These are phyloP conservation scores for Mucor indicus DNA, from an alignment of 371 early-diverging fungal species.

Conservation along the genomic window DNA sequence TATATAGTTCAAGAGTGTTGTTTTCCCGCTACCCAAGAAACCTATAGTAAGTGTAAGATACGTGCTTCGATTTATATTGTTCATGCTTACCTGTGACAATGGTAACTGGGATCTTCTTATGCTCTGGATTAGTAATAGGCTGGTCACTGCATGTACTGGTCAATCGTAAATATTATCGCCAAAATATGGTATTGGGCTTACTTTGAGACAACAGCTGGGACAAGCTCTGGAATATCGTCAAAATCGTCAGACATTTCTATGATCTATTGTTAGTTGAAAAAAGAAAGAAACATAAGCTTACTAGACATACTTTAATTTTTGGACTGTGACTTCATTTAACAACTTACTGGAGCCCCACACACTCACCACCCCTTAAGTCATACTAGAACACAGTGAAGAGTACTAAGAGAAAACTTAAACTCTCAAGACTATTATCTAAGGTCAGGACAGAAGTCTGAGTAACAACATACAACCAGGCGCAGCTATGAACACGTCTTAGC, in stretches of 20 bases:
- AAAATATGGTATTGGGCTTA: slow-evolving; percentile 4
- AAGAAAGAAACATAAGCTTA: background rate
- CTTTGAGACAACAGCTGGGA: slow-evolving; percentile 24
- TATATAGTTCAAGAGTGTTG: slow-evolving; percentile 88
- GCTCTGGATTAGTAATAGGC: background rate
- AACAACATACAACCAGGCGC: too few relatives aligned
- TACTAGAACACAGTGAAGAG: too few relatives aligned
- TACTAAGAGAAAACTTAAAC: too few relatives aligned
- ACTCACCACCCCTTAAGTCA: too few relatives aligned
- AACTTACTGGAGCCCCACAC: too few relatives aligned
- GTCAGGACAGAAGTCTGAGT: too few relatives aligned
- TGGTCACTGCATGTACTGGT: background rate
- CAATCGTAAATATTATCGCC: background rate
- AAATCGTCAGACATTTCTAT: slow-evolving; percentile 23
- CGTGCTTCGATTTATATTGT: background rate
- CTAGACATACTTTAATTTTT: too few relatives aligned
- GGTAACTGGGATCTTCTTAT: slow-evolving; percentile 68
- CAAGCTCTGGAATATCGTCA: slow-evolving; percentile 58
- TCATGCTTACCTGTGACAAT: slow-evolving; percentile 57
- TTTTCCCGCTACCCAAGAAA: slow-evolving; percentile 92
- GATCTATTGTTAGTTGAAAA: background rate
- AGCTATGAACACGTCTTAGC: too few relatives aligned
- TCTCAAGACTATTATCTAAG: too few relatives aligned
- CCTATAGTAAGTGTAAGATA: slow-evolving; percentile 29
- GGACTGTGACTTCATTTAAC: too few relatives aligned